Evolutionary conservation across 2,329 filamentous ascomycete species (phyloP), one percentile per base, ranked within the genome.

Genomic region (Fusarium citri): DNA sequence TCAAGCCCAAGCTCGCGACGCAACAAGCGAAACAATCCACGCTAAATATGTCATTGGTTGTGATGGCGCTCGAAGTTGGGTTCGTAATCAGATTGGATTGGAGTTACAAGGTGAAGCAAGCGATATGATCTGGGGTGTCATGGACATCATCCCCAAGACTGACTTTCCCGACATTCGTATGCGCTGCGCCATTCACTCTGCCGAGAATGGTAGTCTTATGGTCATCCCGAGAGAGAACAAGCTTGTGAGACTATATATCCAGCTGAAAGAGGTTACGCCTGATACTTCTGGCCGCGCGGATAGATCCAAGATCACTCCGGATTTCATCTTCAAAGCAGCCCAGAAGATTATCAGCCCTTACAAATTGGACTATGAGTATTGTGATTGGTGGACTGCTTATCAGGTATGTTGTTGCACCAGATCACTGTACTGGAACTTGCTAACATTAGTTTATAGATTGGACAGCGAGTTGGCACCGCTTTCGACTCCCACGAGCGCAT

Each of bases 141-240:
- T 93, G 6, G 91, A 93, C 75, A 91, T 90, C 69, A 87, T 89
- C 73, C 80, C 93, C 8, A 87, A 91, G 40, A 93, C 91, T 5
- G 85, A 92, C 75, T 93, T 93, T 69, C 91, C 91, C 2, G 91
- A 93, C 71, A 86, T 93, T 42, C 92, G 90, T 89, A 91, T 88
- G 77, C 93, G 93, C 79, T 89, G 89, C 0, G 85, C 91, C 0
- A 84, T 92, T 11, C 90, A 90, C 68, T 90, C 88, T 2, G 87
- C 92, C 59, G 84, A 87, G 59, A 83, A 88, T 37, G 91, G 91
- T 2, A 91, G 90, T 0, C 88, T 93, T 40, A 83, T 93, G 20
- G 90, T 92, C 75, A 90, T 93, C 54, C 91, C 91, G 3, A 86
- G 91, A n/a, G 91, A 93, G 77, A 83, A 89, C 34, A 91, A 91